These are phyloP conservation scores for Saturnispora zaruensis DNA, from an alignment of 805 yeast genomes.

Conservation along the genomic window DNA sequence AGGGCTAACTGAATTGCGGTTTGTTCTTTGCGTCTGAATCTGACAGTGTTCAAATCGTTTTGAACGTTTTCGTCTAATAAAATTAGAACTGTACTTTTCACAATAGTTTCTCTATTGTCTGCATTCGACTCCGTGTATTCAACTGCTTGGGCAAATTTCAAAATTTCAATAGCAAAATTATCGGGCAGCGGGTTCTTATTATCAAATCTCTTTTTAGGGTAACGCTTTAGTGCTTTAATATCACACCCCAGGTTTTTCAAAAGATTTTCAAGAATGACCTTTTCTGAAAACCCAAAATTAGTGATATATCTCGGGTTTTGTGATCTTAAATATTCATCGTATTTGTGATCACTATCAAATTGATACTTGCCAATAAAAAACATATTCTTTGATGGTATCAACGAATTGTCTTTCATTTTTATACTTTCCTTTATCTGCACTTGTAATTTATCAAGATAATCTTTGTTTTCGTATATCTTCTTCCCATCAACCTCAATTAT, in stretches of 20 bases:
- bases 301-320: not conserved
- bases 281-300: not conserved
- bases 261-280: not conserved
- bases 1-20: conserved; percentile 6
- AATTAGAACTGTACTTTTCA: conserved; percentile 3
- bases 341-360: not conserved
- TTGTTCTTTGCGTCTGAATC: not conserved
- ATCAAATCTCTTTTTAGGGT: conserved; percentile 5
- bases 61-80: conserved; percentile 8
- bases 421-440: not conserved
- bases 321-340: not conserved
- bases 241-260: conserved; percentile 5
- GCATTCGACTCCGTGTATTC: not conserved
- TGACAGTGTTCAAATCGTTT: not conserved
- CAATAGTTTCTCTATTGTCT: not conserved
- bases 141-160: conserved; percentile 5
- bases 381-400: not conserved
- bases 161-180: conserved; percentile 11
- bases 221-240: not conserved
- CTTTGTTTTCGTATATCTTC: not conserved
- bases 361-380: not conserved
- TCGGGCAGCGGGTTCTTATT: conserved; percentile 5
- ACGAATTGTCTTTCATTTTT: not conserved
- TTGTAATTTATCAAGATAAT: not conserved
- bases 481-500: not conserved